Percentiles rank a stretch among this genome's conserved stretches.
phyloP scores from a whole-genome alignment of 306 rosid species.

The Potentilla sterilis region DNA sequence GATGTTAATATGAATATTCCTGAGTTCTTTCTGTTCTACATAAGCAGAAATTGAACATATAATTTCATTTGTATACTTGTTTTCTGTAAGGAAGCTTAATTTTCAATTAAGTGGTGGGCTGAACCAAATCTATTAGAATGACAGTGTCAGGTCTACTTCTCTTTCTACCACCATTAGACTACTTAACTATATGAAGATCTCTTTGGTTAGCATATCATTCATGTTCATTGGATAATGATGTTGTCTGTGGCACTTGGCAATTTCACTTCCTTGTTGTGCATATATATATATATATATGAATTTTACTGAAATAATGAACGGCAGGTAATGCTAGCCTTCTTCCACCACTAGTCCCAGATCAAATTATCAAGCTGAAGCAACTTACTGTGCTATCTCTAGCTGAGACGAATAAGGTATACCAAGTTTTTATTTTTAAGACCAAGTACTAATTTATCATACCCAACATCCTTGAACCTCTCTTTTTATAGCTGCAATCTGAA shows the following conservation, averaged over 20 bases:
- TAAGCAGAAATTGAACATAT: neutral
- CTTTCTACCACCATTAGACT: neutral
- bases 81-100: slow-evolving; percentile 2
- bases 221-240: neutral
- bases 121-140: neutral
- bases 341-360: slow-evolving; percentile 18
- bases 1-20: neutral
- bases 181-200: neutral
- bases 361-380: slow-evolving; percentile 26
- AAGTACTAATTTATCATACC: neutral
- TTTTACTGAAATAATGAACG: neutral
- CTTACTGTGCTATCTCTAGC: slow-evolving; percentile 26
- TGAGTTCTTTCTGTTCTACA: neutral
- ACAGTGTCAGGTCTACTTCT: slow-evolving; percentile 1
- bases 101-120: neutral
- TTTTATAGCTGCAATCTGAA: neutral
- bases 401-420: slow-evolving; percentile 18
- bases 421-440: neutral
- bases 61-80: neutral
- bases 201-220: neutral
- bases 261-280: neutral
- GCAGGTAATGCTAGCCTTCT: slow-evolving; percentile 24
- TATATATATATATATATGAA: neutral
- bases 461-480: neutral
- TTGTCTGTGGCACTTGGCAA: neutral